Evolutionary conservation across 1,284 basidiomycete genomes (phyloP).

Genomic region (Cryptococcus sp.): DNA sequence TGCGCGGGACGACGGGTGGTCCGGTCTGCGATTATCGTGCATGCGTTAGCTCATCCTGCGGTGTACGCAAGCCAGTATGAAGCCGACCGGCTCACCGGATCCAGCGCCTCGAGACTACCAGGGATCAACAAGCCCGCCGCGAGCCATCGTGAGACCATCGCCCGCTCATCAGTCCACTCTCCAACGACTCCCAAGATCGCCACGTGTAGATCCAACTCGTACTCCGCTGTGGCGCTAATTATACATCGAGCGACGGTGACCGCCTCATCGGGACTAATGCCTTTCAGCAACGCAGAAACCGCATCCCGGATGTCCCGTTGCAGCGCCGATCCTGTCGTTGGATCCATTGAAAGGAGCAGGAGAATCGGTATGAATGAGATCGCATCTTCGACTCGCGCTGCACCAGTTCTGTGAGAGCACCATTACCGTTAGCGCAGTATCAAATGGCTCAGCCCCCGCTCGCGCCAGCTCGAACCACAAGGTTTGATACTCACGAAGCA

Average conservation of each 20-base stretch:
- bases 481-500: too few species aligned
- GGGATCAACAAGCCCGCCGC: slow-evolving; percentile 21
- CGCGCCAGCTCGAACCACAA: too few species aligned
- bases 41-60: neutral
- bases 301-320: slow-evolving; percentile 5
- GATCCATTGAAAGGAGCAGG: slow-evolving; percentile 16
- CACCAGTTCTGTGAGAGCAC: neutral
- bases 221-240: neutral
- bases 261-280: neutral
- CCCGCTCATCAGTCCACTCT: slow-evolving; percentile 6
- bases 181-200: slow-evolving; percentile 23
- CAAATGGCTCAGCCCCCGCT: neutral
- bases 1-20: neutral
- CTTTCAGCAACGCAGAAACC: slow-evolving; percentile 3
- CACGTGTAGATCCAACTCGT: slow-evolving; percentile 9
- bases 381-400: neutral
- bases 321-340: too few species aligned
- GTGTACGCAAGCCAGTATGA: neutral
- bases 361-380: slow-evolving; percentile 8
- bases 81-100: neutral
- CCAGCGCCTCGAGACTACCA: slow-evolving; percentile 10
- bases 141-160: slow-evolving; percentile 23
- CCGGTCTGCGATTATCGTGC: neutral
- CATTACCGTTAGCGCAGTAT: neutral
- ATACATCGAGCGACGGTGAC: slow-evolving; percentile 11